Conservation (phyloP, 306 rosid species). For the Pterocarpus macrocarpus region DNA sequence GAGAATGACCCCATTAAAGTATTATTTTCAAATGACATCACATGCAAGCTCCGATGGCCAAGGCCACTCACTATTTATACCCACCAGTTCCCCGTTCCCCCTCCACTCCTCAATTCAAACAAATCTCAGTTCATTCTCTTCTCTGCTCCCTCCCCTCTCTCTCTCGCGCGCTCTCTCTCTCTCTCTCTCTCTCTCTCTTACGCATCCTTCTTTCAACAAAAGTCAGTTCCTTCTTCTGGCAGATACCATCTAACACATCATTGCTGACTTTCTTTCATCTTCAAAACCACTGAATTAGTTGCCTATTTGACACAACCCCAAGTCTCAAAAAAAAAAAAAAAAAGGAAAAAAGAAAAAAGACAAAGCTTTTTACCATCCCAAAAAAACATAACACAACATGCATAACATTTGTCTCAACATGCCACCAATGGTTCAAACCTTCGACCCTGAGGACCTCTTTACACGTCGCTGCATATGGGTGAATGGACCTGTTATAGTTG, state of each 20-base stretch:
- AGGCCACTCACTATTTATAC: conserved; percentile 61
- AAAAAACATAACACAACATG: conserved; percentile 18
- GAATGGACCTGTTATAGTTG: conserved; percentile 87
- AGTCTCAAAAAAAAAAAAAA: too few relatives aligned
- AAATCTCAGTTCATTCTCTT: conserved; percentile 22
- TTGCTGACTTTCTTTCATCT: background rate
- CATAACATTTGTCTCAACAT: conserved; percentile 53
- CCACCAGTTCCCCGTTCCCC: conserved; percentile 47
- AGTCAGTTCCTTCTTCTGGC: background rate
- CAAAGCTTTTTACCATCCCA: background rate
- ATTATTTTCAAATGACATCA: conserved; percentile 60
- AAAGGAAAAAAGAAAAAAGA: too few relatives aligned
- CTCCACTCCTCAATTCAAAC: conserved; percentile 63
- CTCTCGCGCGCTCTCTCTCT: background rate
- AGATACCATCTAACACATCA: too few relatives aligned
- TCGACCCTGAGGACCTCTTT: conserved; percentile 57
- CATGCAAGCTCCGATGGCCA: conserved; percentile 54
- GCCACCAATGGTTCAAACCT: conserved; percentile 56
- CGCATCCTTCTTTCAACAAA: background rate
- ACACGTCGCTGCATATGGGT: conserved; percentile 73
- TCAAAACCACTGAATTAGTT: background rate
- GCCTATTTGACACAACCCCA: background rate
- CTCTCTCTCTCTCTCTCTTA: background rate
- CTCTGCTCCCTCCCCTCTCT: background rate
- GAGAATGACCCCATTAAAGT: background rate